phyloP scores from a whole-genome alignment of 139 green algal species.

The Coelastrella sp. region DNA sequence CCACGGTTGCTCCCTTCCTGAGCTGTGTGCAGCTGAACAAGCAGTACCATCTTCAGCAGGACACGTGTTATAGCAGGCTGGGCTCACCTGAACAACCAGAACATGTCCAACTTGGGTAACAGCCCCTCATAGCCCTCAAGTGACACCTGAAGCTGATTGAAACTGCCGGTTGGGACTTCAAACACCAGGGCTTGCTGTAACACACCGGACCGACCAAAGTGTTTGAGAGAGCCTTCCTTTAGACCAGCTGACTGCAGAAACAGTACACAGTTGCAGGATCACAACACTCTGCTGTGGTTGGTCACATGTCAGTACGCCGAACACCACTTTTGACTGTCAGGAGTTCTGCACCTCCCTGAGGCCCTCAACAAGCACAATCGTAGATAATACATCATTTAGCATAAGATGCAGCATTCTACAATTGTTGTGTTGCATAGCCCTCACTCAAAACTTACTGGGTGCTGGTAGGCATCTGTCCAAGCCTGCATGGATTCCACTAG shows the following conservation, averaged over 20 bases:
- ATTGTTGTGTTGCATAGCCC: not conserved
- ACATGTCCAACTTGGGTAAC: slow-evolving; percentile 87
- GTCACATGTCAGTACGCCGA: too few species aligned
- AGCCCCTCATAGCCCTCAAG: slow-evolving; percentile 70
- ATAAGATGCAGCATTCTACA: too few species aligned
- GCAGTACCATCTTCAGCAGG: not conserved
- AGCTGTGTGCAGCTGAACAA: too few species aligned
- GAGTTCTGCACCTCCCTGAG: too few species aligned
- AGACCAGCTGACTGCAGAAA: not conserved
- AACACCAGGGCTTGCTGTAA: slow-evolving; percentile 85
- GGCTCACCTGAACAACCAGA: slow-evolving; percentile 55
- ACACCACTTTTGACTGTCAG: too few species aligned
- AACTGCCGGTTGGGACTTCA: slow-evolving; percentile 50
- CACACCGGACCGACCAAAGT: slow-evolving; percentile 56
- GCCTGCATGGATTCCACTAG: slow-evolving; percentile 49
- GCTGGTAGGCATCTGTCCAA: slow-evolving; percentile 67
- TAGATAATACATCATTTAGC: too few species aligned
- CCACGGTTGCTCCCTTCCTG: too few species aligned
- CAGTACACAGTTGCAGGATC: not conserved
- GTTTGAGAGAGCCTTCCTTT: not conserved
- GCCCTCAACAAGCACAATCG: too few species aligned
- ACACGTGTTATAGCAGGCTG: not conserved
- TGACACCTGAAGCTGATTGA: slow-evolving; percentile 60
- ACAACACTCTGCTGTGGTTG: too few species aligned
- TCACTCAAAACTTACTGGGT: slow-evolving; percentile 8